Evolutionary conservation across 2,329 filamentous ascomycete genomes (phyloP).

Genomic region (Corinectria fuckeliana): DNA sequence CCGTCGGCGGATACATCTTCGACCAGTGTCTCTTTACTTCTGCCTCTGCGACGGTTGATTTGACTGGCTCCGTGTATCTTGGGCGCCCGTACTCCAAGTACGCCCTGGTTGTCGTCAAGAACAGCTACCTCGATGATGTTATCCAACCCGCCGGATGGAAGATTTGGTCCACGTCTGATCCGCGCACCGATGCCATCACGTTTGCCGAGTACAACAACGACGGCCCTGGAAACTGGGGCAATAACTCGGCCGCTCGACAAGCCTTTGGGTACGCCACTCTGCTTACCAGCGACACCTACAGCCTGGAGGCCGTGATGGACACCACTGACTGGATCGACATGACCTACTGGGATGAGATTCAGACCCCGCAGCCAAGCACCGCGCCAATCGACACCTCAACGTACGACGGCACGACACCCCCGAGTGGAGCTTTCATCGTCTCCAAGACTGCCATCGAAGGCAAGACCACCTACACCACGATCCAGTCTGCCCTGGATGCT

Average conservation of each 20-base stretch:
- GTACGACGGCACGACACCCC: conserved; percentile 48
- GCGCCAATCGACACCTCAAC: conserved; percentile 37
- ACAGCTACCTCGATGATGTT: conserved; percentile 51
- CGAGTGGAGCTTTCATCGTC: conserved; percentile 49
- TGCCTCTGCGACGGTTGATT: conserved; percentile 29
- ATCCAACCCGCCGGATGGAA: conserved; percentile 37
- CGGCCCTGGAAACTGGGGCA: conserved; percentile 46
- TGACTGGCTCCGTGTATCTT: conserved; percentile 49
- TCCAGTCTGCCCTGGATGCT: conserved; percentile 38
- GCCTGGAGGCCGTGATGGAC: conserved; percentile 27
- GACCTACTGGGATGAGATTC: conserved; percentile 30
- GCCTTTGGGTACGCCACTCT: conserved; percentile 29
- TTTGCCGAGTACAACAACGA: conserved; percentile 67
- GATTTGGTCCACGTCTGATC: conserved; percentile 65
- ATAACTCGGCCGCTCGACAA: conserved; percentile 27
- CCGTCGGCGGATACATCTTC: conserved; percentile 41
- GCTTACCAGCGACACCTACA: conserved; percentile 26
- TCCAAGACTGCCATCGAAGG: conserved; percentile 37
- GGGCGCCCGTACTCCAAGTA: conserved; percentile 55
- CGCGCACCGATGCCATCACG: conserved; percentile 59
- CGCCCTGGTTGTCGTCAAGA: conserved; percentile 54
- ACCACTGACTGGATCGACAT: conserved; percentile 35
- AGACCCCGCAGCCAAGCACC: conserved; percentile 27
- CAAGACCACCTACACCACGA: conserved; percentile 33
- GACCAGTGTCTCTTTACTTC: conserved; percentile 38